Base-by-base conservation (phyloP, 495 filamentous ascomycete species). In the Penicillium goetzii region DNA sequence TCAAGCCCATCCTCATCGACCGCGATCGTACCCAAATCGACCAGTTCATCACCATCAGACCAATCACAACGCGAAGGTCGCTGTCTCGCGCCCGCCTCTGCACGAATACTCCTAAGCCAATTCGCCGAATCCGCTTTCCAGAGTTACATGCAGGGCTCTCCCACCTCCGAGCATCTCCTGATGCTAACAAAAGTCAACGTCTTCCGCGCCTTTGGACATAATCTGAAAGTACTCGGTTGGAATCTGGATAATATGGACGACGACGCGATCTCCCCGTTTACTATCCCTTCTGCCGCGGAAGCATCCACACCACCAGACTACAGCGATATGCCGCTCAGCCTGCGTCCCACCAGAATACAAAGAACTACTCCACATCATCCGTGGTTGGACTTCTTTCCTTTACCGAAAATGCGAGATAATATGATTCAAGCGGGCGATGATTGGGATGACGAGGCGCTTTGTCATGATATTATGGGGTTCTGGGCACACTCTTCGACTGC, bases 331-430 rank as follows among this genome's bases (percentile, higher is more conserved):
- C 82, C 84, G 0, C 66, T 68, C 0, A 74, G 70, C 56, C 75
- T 88, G 2, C 75, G 76, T 2, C 83, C 83, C 2, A 86, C 85
- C 2, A 60, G 51, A 23, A 30, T 85, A 0, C 85, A 86, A 61
- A 60, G 55, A 12, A 59, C 63, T 0, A 67, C 73, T 7, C 67
- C 71, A 1, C 84, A 87, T 55, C 80, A 82, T 52, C 78, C 81
- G 0, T 87, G 83, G 78, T 66, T 87, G 19, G 83, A 86, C 60
- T 76, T 85, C 51, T 80, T 85, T 53, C 85, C 84, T 3, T 72
- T 78, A 33, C 76, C 78, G 19, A 71, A 67, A 21, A 72, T 86
- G 64, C 77, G 85, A 2, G 81, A 86, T 52, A 84, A 84, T 43
- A 66, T 84, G 23, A 80, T 86, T 40, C 56, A 65, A 25, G 70